Evolutionary conservation across 2,329 filamentous ascomycete genomes (phyloP).

Genomic region (Paecilomyces sp.): DNA sequence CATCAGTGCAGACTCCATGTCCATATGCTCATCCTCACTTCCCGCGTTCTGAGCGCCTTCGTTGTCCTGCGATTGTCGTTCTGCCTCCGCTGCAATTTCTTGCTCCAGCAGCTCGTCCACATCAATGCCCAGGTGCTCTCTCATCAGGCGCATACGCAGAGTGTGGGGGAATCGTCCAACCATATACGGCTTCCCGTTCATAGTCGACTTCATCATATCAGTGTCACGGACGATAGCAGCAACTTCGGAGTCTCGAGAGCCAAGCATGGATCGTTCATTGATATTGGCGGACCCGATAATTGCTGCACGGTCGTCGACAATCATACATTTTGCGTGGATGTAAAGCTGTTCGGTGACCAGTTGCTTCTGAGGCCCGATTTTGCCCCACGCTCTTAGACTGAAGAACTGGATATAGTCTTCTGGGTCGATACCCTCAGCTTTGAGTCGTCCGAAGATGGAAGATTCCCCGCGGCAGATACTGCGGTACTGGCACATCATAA

Average conservation of each 20-base stretch:
- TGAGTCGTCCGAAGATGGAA: slow-evolving; percentile 83
- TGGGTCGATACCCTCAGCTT: slow-evolving; percentile 74
- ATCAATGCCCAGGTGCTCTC: slow-evolving; percentile 92
- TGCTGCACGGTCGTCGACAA: slow-evolving; percentile 87
- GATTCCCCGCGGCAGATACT: slow-evolving; percentile 90
- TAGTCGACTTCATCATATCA: slow-evolving; percentile 84
- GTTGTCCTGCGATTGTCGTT: slow-evolving; percentile 54
- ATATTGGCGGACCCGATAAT: slow-evolving; percentile 98
- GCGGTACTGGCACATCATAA: slow-evolving; percentile 94
- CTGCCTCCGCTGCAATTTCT: slow-evolving; percentile 61
- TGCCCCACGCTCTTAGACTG: slow-evolving; percentile 84
- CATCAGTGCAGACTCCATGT: slow-evolving; percentile 23
- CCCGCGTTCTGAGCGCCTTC: slow-evolving; percentile 22
- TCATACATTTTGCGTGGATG: slow-evolving; percentile 94
- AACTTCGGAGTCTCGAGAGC: slow-evolving; percentile 83
- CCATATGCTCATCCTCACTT: slow-evolving; percentile 13
- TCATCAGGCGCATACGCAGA: slow-evolving; percentile 86
- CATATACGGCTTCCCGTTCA: slow-evolving; percentile 82
- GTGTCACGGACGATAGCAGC: slow-evolving; percentile 87
- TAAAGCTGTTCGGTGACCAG: slow-evolving; percentile 95
- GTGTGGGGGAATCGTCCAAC: slow-evolving; percentile 92
- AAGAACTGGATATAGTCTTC: slow-evolving; percentile 96
- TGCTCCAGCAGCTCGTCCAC: slow-evolving; percentile 85
- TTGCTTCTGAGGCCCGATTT: slow-evolving; percentile 72
- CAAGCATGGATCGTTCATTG: slow-evolving; percentile 94